Evolutionary conservation across 2,329 filamentous ascomycete species (phyloP), one percentile per base, ranked within the genome.

Genomic region (Xylaria sp.): DNA sequence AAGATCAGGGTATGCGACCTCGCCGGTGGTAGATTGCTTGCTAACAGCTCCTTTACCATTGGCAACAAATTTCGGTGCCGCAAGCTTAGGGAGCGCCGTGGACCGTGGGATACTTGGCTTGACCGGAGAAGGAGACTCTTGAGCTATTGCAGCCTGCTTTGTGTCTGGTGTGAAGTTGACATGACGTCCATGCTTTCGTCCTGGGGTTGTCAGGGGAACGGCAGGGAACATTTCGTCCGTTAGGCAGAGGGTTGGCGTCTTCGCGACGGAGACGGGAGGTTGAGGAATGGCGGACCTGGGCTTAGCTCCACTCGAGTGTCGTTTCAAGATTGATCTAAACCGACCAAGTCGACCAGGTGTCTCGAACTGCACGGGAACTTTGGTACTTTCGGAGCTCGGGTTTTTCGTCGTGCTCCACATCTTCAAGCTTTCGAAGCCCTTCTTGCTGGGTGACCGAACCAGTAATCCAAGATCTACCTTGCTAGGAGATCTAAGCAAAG

Each of bases 151-250:
- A 9, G 81, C 78, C 20, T 81, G 80, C 69, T 92, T 86, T 39
- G 90, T 89, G 67, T 88, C 89, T 0, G 90, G 90, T 0, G 91
- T 93, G 74, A 97, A 97, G 57, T 92, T 89, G 39, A 97, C 92
- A 63, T 87, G 90, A 81, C 96, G 97, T 20, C 80, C 77, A 42
- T 83, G 76, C 78, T 89, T 92, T 27, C 89, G 86, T 36, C 89
- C 89, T 7, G 91, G 91, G 0, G 91, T 93, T 5, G 88, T 89
- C 61, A 88, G 80, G 5, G 86, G 83, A 20, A 84, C 76, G 2
- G 82, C 76, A 58, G 85, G 85, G 36, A 89, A 76, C 25, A 83
- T 80, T 72, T 87, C 88, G 36, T 88, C 82, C 13, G 85, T 76
- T 20, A 60, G 7, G 1, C 77, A 79, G 1, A 82, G 80, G 9